Evolutionary conservation across 2,329 filamentous ascomycete species (phyloP), one percentile per base, ranked within the genome.

Genomic region (Cercospora zeae-maydis): DNA sequence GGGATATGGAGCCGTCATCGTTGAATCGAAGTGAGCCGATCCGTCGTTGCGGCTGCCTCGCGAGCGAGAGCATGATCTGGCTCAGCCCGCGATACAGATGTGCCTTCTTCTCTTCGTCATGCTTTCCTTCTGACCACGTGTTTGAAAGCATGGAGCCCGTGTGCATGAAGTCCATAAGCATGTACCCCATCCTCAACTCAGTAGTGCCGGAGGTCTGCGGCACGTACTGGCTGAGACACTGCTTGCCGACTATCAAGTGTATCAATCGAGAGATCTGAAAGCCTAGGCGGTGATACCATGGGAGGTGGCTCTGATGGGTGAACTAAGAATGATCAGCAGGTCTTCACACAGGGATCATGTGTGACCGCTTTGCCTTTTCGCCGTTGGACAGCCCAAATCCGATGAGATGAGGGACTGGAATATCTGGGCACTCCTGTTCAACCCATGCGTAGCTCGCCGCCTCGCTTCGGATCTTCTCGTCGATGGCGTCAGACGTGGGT

Each of bases 381-480:
- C 36, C 36, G 9, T 2, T 39, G 4, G 67, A 62, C 65, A 78
- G 71, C 2, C 70, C 75, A 70, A 78, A 75, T 2, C 73, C 74
- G 58, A 70, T 72, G 34, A 78, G 65, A 2, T 66, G 63, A 57
- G 76, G 76, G 27, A 76, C 75, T 11, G 74, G 75, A 27, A 81
- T 67, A 39, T 68, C 58, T 8, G 75, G 75, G 62, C 75, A 79
- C 52, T 79, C 67, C 14, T 76, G 68, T 37, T 75, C 66, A 3
- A 80, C 68, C 76, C 75, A 79, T 21, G 74, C 69, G 64, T 76
- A 80, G 2, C 76, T 76, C 1, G 73, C 78, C 11, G 73, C 76
- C 69, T 80, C 78, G 61, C 69, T 69, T 16, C 72, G 64, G 2
- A 81, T 16, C 70, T 81, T 81, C 70, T 81, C 78, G 34, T 81